Evolutionary conservation across 228 moss, liverwort and hornwort species (phyloP), one percentile per base, ranked within the genome.

Genomic region (Sphagnum magellanicum): DNA sequence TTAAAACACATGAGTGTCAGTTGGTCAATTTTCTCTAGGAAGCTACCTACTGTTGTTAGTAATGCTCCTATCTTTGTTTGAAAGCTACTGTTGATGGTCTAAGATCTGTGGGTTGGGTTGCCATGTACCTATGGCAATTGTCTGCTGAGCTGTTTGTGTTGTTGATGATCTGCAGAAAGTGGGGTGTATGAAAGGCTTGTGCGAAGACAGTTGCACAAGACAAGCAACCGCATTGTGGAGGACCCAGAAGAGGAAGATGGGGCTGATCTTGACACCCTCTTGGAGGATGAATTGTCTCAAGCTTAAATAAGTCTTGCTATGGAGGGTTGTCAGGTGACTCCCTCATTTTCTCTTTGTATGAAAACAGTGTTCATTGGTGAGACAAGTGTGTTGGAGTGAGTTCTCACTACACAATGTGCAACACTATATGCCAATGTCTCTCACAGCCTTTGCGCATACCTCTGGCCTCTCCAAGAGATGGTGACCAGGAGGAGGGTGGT

Each of bases 181-280:
- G 96, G 96, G 17, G 96, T 96, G 14, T 96, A 96, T 72, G 92
- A 96, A 66, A 96, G 82, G 74, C 86, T 96, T 52, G 96, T 96
- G 17, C 84, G 91, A 81, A 88, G 96, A 81, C 96, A 96, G 78
- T 69, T 96, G 70, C 85, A 89, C 75, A 95, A 92, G 84, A 91
- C 91, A 74, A 84, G 75, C 72, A 87, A 87, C 67, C 75, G 63
- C 50, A 87, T 87, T 60, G n/a, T 76, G 70, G 83, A 77, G 69
- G 79, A 87, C 70, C 65, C 75, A 3, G 71, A 75, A 67, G 51
- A 84, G 5, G 74, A 87, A 52, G 64, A 74, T 17, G 83, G 74
- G 4, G 62, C 79, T 11, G 87, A 87, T 67, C 80, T 80, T 14
- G 83, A 83, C 61, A 83, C 78, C 66, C 81, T 87, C 4, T 76